Percentiles rank a stretch among this genome's conserved stretches.
These are phyloP conservation scores for Tetracentron sinense DNA, from an alignment of 164 flowering plant genomes.

Conservation along the genomic window DNA sequence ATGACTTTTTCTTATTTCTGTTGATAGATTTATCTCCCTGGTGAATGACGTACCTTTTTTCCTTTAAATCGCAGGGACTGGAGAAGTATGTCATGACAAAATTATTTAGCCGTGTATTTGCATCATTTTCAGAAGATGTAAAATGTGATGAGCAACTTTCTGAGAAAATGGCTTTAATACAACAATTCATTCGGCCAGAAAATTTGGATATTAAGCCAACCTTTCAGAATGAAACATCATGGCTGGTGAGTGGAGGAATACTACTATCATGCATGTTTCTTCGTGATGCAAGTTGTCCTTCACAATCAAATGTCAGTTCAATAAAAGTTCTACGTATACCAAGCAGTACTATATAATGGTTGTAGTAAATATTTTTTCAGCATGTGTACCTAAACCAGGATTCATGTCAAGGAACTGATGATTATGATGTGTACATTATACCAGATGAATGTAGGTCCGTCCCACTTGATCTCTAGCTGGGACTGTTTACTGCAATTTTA, in stretches of 20 bases:
- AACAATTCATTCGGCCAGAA: slow-evolving; percentile 88
- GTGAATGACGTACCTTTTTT: background rate
- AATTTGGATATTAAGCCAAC: slow-evolving; percentile 75
- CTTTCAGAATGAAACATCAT: slow-evolving; percentile 88
- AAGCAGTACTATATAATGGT: background rate
- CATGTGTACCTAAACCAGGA: too few species aligned
- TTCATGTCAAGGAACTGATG: too few species aligned
- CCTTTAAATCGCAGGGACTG: slow-evolving; percentile 59
- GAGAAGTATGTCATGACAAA: slow-evolving; percentile 99
- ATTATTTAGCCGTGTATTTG: slow-evolving; percentile 87
- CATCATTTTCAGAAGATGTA: slow-evolving; percentile 81
- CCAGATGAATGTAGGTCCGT: background rate
- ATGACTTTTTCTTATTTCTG: background rate
- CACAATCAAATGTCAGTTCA: background rate
- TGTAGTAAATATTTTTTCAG: background rate
- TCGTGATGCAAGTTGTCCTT: background rate
- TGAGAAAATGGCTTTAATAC: slow-evolving; percentile 81
- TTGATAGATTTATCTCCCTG: background rate
- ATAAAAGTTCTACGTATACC: background rate
- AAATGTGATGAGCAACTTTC: slow-evolving; percentile 64
- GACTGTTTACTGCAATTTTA: background rate
- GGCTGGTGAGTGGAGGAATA: slow-evolving; percentile 64
- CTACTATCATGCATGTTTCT: background rate
- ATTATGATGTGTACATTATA: too few species aligned
- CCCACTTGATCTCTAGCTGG: background rate